Percentiles rank a stretch among this genome's conserved stretches.
Conservation (phyloP, 1,284 basidiomycete genomes). For the Ganoderma leucocontextum region DNA sequence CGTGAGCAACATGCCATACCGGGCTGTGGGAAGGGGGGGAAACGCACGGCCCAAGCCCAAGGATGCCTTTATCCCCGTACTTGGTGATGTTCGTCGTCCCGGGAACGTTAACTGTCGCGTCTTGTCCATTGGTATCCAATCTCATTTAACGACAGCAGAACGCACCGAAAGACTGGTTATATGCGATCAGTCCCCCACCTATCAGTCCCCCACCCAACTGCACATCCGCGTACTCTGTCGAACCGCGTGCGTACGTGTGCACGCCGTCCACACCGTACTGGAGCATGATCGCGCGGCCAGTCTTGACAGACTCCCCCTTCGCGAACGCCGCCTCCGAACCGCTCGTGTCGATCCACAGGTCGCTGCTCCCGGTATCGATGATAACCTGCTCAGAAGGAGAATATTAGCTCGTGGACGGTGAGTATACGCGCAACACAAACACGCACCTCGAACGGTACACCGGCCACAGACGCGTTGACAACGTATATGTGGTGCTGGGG, state of each 20-base stretch:
- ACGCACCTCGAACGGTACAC: constrained; percentile 10
- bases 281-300: constrained; percentile 5
- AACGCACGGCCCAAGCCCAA: neutral
- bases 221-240: constrained; percentile 18
- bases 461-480: constrained; percentile 14
- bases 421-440: neutral
- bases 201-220: constrained; percentile 7
- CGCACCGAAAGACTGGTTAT: constrained; percentile 16
- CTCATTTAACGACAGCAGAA: neutral
- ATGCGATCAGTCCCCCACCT: neutral
- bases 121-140: neutral
- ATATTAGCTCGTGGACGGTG: neutral
- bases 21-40: neutral
- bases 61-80: neutral
- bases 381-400: constrained; percentile 9
- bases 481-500: constrained; percentile 14
- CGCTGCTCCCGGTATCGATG: constrained; percentile 22
- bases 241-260: constrained; percentile 14
- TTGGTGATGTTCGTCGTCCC: constrained; percentile 1
- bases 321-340: neutral
- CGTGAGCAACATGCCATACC: neutral
- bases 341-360: constrained; percentile 25
- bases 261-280: constrained; percentile 17
- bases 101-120: neutral
- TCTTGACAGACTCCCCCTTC: neutral